Evolutionary conservation across 768 basidiomycete genomes (phyloP).

Genomic region (Sporobolomyces phaffii): DNA sequence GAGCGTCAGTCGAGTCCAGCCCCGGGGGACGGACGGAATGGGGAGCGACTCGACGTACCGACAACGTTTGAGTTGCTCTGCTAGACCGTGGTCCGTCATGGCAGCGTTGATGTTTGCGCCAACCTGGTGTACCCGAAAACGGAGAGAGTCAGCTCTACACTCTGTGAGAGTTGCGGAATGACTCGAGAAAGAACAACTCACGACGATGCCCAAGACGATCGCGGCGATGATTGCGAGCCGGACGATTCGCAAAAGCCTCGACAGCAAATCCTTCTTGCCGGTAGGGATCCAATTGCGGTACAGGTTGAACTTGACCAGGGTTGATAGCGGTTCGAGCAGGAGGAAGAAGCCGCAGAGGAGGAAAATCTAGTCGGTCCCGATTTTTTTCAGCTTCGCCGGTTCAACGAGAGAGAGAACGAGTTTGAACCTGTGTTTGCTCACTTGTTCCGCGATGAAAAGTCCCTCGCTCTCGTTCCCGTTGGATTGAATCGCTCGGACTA

Average conservation of each 20-base stretch:
- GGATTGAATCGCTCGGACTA: slow-evolving; percentile 37
- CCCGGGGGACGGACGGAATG: no score
- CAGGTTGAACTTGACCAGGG: slow-evolving; percentile 16
- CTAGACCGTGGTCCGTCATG: neutral
- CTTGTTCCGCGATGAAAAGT: slow-evolving; percentile 19
- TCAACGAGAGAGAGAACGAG: neutral
- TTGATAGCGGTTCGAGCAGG: neutral
- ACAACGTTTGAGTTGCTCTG: neutral
- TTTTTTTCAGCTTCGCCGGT: no score
- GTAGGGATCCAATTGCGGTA: slow-evolving; percentile 1
- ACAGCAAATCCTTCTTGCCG: neutral
- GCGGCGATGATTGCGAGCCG: neutral
- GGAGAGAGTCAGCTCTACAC: no score
- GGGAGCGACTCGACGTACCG: neutral
- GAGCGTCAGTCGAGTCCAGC: no score
- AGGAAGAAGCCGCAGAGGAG: slow-evolving; percentile 20
- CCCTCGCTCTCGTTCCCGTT: slow-evolving; percentile 34
- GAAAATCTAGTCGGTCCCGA: no score
- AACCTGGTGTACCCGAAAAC: neutral
- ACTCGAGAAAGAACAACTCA: neutral
- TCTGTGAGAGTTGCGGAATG: no score
- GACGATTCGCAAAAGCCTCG: neutral
- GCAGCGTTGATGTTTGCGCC: neutral
- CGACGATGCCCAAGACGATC: slow-evolving; percentile 3
- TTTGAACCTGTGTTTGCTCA: neutral